Base-by-base conservation (phyloP, 208 protist genomes). In the Naegleria fowleri region DNA sequence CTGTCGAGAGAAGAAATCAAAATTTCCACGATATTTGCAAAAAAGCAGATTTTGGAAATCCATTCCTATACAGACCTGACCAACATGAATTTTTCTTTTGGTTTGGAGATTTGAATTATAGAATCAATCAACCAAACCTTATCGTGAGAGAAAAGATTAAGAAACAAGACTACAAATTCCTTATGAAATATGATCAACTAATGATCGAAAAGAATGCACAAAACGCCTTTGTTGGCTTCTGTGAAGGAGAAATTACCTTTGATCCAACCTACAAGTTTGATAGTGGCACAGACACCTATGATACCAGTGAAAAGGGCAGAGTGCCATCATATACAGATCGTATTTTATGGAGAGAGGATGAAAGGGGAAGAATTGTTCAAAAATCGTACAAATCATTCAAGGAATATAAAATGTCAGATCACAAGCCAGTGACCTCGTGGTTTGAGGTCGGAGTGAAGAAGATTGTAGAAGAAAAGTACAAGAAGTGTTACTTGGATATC, bases 261-360 rank as follows among this genome's bases (percentile, higher is more conserved):
- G 51, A 92, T 6, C 97, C 97, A 86, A 98, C 97, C 6, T 98
- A 98, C 90, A 96, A 96, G 90, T 90, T 90, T 51, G 90, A 92
- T 55, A 55, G 5, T 86, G 84, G 48, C n/a, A 98, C 96, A 40
- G 93, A 94, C 90, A 94, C 52, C 36, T 98, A 98, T 93, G 97
- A 98, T 92, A 97, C 97, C 13, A 96, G 95, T 92, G 96, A 97
- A 92, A 98, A 98, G 94, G 94, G 93, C 43, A 95, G 97, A 90
- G 93, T 97, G 13, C 97, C 97, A 6, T 94, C 95, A 87, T 98
- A 95, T 91, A 98, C 96, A 5, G 97, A 98, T 90, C 95, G 97
- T 59, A 94, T 98, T 88, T 95, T 95, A 39, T 93, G 90, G 92
- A 95, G 22, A 96, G 95, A 95, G 92, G 11, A 75, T 40, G 39